phyloP scores from a whole-genome alignment of 169 alveolate species.

The Eimeria brunetti region DNA sequence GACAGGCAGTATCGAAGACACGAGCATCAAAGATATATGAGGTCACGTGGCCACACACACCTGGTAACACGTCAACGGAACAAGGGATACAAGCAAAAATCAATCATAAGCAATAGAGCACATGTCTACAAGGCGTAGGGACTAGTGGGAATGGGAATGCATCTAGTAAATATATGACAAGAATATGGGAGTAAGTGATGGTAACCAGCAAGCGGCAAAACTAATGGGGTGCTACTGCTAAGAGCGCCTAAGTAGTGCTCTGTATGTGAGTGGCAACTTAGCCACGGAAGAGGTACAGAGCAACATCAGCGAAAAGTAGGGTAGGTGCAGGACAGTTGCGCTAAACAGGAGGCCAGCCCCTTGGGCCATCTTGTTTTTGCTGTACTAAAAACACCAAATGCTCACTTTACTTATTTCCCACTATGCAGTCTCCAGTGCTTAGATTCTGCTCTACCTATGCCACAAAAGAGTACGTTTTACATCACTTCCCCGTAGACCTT shows the following conservation, averaged over 20 bases:
- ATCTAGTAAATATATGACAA: not conserved
- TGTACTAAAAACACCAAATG: not conserved
- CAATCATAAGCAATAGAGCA: not conserved
- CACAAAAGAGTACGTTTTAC: not conserved
- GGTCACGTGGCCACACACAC: not conserved
- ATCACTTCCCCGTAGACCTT: not conserved
- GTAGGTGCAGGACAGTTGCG: not conserved
- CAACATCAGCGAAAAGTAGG: not conserved
- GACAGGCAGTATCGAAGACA: not conserved
- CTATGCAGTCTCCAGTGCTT: not conserved
- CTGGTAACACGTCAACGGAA: not conserved
- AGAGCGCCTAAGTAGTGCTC: not conserved
- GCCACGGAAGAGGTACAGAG: no score
- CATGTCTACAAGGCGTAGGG: not conserved
- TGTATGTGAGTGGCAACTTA: not conserved
- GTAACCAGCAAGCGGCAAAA: not conserved
- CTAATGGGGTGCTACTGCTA: not conserved
- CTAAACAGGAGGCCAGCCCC: not conserved
- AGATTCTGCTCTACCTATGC: not conserved
- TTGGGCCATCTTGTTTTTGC: no score
- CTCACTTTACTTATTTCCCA: not conserved
- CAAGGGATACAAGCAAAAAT: not conserved
- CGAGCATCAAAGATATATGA: not conserved
- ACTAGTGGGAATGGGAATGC: not conserved
- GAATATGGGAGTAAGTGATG: not conserved